phyloP scores from a whole-genome alignment of 2,329 filamentous ascomycete genomes.

The Beauveria asiatica region DNA sequence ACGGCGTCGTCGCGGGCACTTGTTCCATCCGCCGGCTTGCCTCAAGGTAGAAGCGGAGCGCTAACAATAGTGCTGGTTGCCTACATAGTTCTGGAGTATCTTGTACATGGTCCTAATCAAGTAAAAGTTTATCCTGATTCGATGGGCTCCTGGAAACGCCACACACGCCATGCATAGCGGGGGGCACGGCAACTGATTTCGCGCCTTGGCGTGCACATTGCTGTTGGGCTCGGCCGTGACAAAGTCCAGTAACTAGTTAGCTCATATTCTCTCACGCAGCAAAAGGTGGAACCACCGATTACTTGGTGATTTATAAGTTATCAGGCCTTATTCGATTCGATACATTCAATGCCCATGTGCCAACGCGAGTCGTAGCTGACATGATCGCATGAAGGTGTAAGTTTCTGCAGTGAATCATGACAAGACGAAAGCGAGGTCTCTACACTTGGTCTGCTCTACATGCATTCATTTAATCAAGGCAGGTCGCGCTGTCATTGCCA shows the following conservation, averaged over 20 bases:
- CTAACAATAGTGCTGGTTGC: neutral
- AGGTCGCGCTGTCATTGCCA: neutral
- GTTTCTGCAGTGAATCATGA: neutral
- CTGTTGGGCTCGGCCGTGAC: neutral
- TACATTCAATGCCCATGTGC: neutral
- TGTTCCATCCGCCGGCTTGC: slow-evolving; percentile 19
- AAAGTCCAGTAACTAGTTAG: neutral
- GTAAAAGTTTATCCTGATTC: neutral
- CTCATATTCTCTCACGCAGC: too few relatives aligned
- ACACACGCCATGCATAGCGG: neutral
- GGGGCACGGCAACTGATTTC: neutral
- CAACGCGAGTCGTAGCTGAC: neutral
- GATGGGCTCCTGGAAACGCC: neutral
- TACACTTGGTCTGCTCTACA: neutral
- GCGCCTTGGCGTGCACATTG: neutral
- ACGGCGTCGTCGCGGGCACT: slow-evolving; percentile 23
- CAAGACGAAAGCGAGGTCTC: too few relatives aligned
- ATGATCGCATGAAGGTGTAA: neutral
- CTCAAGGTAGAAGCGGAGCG: neutral
- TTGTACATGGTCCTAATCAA: neutral
- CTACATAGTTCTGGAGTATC: neutral
- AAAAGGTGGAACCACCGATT: too few relatives aligned
- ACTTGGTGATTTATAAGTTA: too few relatives aligned
- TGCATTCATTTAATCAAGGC: too few relatives aligned
- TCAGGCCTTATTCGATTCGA: too few relatives aligned